phyloP scores from a whole-genome alignment of 306 rosid genomes.

The Sophora flavescens region DNA sequence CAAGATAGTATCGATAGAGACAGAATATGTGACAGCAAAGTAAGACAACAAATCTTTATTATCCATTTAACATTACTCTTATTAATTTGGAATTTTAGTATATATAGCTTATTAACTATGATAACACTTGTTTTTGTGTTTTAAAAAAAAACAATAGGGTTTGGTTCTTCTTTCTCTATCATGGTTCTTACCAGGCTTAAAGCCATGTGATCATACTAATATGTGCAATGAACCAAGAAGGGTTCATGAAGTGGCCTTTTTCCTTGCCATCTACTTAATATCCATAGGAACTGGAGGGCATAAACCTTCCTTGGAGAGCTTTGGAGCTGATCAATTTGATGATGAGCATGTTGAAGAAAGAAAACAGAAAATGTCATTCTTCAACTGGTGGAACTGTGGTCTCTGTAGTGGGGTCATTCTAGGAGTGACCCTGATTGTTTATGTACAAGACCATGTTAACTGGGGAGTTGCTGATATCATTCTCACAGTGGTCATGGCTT shows the following conservation, averaged over 20 bases:
- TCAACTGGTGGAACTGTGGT: constrained; percentile 96
- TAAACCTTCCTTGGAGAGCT: constrained; percentile 90
- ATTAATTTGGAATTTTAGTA: neutral
- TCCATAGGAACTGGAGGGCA: constrained; percentile 96
- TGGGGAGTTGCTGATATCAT: constrained; percentile 84
- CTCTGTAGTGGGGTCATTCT: constrained; percentile 79
- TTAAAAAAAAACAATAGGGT: constrained; percentile 60
- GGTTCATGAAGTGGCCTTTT: constrained; percentile 74
- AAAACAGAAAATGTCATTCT: constrained; percentile 84
- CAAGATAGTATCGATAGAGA: too few relatives aligned
- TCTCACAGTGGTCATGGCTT: constrained; percentile 75
- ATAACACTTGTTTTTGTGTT: neutral
- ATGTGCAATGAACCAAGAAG: constrained; percentile 63
- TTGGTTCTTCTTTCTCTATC: constrained; percentile 70
- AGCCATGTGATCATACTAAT: constrained; percentile 53
- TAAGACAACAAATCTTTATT: too few relatives aligned
- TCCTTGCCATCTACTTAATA: constrained; percentile 77
- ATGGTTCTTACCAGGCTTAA: constrained; percentile 74
- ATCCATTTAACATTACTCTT: too few relatives aligned
- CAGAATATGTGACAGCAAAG: too few relatives aligned
- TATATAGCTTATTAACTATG: neutral
- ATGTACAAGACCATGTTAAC: constrained; percentile 76
- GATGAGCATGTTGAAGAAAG: constrained; percentile 71
- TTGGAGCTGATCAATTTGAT: constrained; percentile 96
- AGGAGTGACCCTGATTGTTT: constrained; percentile 90